A percentile compares a stretch with the other conserved stretches of the same genome.
Conservation (phyloP, 441 rosid species). For the Flueggea neowawraea region DNA sequence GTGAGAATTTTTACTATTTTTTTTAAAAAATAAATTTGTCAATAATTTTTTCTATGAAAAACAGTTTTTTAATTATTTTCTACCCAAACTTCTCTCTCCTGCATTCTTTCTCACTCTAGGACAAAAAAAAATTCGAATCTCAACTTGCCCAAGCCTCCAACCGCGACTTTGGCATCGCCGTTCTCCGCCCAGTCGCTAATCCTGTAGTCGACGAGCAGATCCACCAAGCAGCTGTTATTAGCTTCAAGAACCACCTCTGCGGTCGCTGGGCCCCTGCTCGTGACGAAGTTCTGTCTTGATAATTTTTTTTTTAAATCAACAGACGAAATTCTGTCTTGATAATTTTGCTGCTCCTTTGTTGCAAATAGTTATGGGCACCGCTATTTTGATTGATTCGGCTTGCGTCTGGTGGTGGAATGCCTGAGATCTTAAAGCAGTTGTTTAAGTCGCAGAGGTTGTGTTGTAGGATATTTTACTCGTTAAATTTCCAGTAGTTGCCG, state of each 20-base stretch:
- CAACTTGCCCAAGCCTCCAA: conserved; percentile 54
- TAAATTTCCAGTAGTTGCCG: conserved; percentile 91
- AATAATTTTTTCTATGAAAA: too few species aligned
- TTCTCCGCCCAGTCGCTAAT: conserved; percentile 74
- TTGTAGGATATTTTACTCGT: conserved; percentile 78
- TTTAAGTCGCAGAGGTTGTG: conserved; percentile 88
- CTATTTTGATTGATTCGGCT: conserved; percentile 54
- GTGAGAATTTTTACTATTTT: too few species aligned
- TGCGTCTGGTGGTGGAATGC: conserved; percentile 45
- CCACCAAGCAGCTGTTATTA: conserved; percentile 94
- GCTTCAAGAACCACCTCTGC: conserved; percentile 92
- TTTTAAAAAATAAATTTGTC: too few species aligned
- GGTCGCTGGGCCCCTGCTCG: conserved; percentile 66
- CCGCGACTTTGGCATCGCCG: conserved; percentile 66
- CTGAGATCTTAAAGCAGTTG: conserved; percentile 42
- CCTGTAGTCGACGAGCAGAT: conserved; percentile 74
- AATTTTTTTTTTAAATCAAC: too few species aligned
- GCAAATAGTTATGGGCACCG: conserved; percentile 60
- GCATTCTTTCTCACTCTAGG: too few species aligned
- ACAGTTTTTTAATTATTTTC: too few species aligned
- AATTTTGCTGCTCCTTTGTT: conserved; percentile 64
- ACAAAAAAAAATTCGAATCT: too few species aligned
- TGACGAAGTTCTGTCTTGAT: too few species aligned
- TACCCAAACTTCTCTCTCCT: too few species aligned
- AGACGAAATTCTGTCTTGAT: conserved; percentile 71